Conservation (phyloP, 164 flowering plant genomes). For the Aristolochia contorta region DNA sequence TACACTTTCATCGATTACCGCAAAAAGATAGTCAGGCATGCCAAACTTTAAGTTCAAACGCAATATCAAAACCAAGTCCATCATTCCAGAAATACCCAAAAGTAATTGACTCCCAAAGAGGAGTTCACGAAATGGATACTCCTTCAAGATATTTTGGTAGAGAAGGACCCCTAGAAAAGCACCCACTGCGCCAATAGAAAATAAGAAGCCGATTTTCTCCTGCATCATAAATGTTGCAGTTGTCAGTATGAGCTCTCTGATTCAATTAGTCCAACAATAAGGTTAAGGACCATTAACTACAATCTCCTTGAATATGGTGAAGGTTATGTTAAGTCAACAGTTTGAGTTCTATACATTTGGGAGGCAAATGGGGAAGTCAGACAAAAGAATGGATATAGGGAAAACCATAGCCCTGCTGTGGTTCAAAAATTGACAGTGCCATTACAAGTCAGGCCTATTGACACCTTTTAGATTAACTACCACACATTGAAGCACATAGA, state of each 20-base stretch:
- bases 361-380: neutral
- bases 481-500: too few relatives aligned
- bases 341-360: too few relatives aligned
- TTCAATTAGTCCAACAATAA: too few relatives aligned
- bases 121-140: slow-evolving; percentile 57
- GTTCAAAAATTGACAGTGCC: too few relatives aligned
- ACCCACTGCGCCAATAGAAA: slow-evolving; percentile 77
- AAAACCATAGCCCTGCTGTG: too few relatives aligned
- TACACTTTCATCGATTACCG: slow-evolving; percentile 58
- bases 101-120: slow-evolving; percentile 81
- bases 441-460: too few relatives aligned
- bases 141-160: slow-evolving; percentile 63
- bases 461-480: too few relatives aligned
- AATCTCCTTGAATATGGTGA: too few relatives aligned
- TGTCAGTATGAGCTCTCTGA: too few relatives aligned
- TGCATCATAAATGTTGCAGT: slow-evolving; percentile 18
- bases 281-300: too few relatives aligned
- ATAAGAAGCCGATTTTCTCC: slow-evolving; percentile 67
- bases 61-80: slow-evolving; percentile 68
- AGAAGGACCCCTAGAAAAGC: slow-evolving; percentile 67
- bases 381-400: neutral
- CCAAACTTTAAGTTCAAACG: slow-evolving; percentile 66
- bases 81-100: slow-evolving; percentile 68
- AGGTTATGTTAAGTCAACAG: too few relatives aligned
- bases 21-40: slow-evolving; percentile 67